phyloP scores from a whole-genome alignment of 2,329 filamentous ascomycete species.

The Colletotrichum theobromicola region DNA sequence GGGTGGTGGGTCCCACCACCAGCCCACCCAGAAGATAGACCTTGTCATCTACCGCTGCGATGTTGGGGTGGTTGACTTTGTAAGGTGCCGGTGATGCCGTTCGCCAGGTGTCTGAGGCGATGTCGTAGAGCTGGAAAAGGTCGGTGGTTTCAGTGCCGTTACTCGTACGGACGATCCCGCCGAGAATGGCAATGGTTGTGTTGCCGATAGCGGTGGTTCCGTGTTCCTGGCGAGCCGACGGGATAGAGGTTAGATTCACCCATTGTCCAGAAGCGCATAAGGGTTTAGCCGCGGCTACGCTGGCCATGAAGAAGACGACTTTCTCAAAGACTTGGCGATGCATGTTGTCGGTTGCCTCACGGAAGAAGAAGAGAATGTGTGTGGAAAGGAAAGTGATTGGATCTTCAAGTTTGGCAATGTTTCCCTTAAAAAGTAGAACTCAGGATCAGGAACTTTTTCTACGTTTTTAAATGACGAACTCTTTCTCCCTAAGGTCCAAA shows the following conservation, averaged over 20 bases:
- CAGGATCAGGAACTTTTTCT: neutral
- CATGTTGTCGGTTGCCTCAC: neutral
- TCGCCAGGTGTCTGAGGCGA: slow-evolving; percentile 30
- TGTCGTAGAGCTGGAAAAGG: slow-evolving; percentile 32
- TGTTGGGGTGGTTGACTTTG: slow-evolving; percentile 41
- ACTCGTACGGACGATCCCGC: neutral
- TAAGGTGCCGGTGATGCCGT: slow-evolving; percentile 30
- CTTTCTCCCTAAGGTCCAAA: neutral
- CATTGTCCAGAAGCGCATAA: neutral
- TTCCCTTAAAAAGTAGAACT: neutral
- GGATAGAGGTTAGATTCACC: neutral
- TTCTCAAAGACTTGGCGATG: neutral
- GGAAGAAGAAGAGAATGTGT: neutral
- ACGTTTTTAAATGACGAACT: neutral
- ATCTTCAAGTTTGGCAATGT: neutral
- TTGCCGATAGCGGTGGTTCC: neutral
- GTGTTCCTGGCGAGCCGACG: neutral
- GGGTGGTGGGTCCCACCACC: slow-evolving; percentile 22
- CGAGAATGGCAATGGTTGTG: neutral
- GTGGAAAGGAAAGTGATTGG: neutral
- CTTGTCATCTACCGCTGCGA: slow-evolving; percentile 36
- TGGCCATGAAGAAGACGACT: neutral
- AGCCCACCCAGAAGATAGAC: slow-evolving; percentile 41
- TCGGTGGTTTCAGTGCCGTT: neutral
- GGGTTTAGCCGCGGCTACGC: neutral